Evolutionary conservation across 139 green algal species (phyloP).

Genomic region (Astrephomene gubernaculifera): DNA sequence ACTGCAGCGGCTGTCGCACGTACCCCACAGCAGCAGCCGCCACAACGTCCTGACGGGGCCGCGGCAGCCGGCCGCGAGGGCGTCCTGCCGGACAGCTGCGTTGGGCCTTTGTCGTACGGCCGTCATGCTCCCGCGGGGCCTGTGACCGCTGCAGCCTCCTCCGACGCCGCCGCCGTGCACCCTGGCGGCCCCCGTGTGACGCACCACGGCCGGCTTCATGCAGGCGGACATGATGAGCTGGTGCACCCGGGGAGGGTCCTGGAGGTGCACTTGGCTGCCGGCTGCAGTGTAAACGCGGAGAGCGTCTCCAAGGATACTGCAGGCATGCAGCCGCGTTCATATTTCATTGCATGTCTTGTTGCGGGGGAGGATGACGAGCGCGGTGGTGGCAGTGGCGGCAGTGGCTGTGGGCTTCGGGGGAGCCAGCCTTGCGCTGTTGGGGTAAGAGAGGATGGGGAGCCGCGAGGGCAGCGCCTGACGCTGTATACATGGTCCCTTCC

Average conservation of each 20-base stretch:
- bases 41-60: too few species aligned
- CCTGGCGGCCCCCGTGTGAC: neutral
- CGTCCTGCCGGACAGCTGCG: too few species aligned
- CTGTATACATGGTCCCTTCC: constrained; percentile 9
- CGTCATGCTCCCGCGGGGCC: neutral
- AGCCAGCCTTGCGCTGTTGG: too few species aligned
- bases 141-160: neutral
- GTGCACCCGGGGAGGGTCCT: constrained; percentile 20
- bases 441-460: too few species aligned
- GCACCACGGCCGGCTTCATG: neutral
- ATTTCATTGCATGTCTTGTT: neutral
- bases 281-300: too few species aligned
- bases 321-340: too few species aligned
- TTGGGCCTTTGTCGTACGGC: neutral
- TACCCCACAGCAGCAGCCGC: too few species aligned
- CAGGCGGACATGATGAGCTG: constrained; percentile 6
- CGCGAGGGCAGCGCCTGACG: neutral
- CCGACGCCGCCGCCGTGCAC: neutral
- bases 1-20: neutral
- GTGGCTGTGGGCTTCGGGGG: too few species aligned
- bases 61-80: too few species aligned
- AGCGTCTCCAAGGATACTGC: too few species aligned
- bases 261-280: neutral
- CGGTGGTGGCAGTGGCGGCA: too few species aligned
- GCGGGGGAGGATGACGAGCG: neutral